Evolutionary conservation across 495 filamentous ascomycete genomes (phyloP), one percentile per base, ranked within the genome.

Genomic region (Glonium stellatum): DNA sequence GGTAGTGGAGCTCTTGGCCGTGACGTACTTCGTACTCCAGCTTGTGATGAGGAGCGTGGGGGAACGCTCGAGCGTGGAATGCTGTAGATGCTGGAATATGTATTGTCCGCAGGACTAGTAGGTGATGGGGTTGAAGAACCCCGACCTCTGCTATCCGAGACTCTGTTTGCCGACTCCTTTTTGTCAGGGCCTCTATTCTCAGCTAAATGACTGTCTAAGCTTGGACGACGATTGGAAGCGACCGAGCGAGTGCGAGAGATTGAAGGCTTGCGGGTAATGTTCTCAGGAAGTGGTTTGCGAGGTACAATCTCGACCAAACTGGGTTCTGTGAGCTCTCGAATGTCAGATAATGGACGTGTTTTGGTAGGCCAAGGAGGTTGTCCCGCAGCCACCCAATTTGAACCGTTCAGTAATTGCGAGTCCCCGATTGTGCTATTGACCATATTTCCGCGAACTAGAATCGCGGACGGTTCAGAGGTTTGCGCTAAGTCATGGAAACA

Each of bases 241-340:
- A 57, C 57, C 4, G 64, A 67, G 5, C 54, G 60, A 35, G 58
- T 67, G 42, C 60, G 60, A 5, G 56, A 55, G 5, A 67, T 27
- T n/a, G 65, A 64, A 2, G 54, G 51, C 37, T 44, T 64, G 18
- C 51, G 46, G 27, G 54, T 18, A 21, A 55, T 25, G 37, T 15
- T 49, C 46, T 60, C 64, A 10, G 60, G 55, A 12, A 54, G 54
- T 0, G 59, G 57, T 60, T 52, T 63, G 21, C 46, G 64, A 15
- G 64, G 64, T 13, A 59, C 57, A n/a, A 61, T 49, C n/a, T 76
- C 72, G n/a, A 65, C 65, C 35, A 76, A 50, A 54, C 73, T 75
- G 23, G 73, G 73, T 54, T 76, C 73, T 34, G 73, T 76, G 58
- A 75, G 62, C 50, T 76, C 73, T 23, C 72, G 73, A 54, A 76